These are phyloP conservation scores for Coemansia sp. DNA, from an alignment of 192 early-diverging fungal species.

Conservation along the genomic window DNA sequence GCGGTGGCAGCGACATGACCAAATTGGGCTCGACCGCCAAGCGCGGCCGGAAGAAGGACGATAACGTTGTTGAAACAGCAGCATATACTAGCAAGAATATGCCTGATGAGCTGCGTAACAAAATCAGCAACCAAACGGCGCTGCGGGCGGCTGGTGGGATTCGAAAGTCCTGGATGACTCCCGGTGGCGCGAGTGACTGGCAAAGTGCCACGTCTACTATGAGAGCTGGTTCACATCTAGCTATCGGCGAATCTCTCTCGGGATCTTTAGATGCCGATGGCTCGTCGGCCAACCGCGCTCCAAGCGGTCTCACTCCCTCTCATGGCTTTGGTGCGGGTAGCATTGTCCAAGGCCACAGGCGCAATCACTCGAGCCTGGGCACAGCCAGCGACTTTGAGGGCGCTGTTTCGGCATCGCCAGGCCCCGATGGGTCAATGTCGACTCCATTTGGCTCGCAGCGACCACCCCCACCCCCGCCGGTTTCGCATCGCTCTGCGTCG, in stretches of 20 bases:
- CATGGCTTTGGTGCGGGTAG: not conserved
- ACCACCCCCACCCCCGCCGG: conserved; percentile 6
- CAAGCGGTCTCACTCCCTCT: conserved; percentile 2
- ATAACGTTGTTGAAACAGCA: conserved; percentile 34
- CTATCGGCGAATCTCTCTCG: not conserved
- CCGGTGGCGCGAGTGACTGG: conserved; percentile 27
- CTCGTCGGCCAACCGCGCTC: conserved; percentile 5
- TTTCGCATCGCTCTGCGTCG: conserved; percentile 35
- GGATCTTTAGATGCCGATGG: not conserved
- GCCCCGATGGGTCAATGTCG: conserved; percentile 9
- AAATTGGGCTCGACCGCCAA: conserved; percentile 27
- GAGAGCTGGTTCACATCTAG: conserved; percentile 1
- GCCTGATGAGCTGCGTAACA: conserved; percentile 55
- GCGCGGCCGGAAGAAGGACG: conserved; percentile 52
- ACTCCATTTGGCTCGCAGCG: conserved; percentile 4
- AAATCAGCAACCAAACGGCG: conserved; percentile 61
- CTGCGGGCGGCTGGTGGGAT: conserved; percentile 57
- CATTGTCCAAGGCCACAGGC: conserved; percentile 16
- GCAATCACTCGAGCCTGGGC: conserved; percentile 29
- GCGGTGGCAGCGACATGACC: conserved; percentile 35
- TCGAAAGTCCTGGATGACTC: conserved; percentile 60
- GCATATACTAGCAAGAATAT: conserved; percentile 53
- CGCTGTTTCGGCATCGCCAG: conserved; percentile 16
- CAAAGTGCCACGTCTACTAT: conserved; percentile 1
- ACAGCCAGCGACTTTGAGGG: conserved; percentile 32